phyloP scores from a whole-genome alignment of 768 basidiomycete genomes.

The Imleria badia region DNA sequence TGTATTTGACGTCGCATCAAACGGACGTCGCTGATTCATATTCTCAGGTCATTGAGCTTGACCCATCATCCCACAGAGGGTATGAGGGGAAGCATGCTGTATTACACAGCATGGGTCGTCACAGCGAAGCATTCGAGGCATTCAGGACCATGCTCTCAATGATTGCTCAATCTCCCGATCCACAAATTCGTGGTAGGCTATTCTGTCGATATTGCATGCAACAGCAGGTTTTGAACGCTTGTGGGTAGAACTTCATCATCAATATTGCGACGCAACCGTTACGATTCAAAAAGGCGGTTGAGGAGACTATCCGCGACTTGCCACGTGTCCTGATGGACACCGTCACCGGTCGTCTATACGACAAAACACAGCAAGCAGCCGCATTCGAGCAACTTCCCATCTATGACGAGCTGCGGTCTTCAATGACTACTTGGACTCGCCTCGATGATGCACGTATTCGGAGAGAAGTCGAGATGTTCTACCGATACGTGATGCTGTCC shows the following conservation, averaged over 20 bases:
- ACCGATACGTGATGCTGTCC: conserved; percentile 6
- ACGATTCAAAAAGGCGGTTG: not conserved
- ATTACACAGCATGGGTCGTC: not conserved
- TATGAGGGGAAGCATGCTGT: not conserved
- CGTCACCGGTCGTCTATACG: not conserved
- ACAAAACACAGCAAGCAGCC: not conserved
- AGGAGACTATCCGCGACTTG: not conserved
- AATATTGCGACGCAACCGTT: not conserved
- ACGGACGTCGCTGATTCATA: not conserved
- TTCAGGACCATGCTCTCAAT: not conserved
- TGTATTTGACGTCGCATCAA: not conserved
- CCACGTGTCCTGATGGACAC: conserved; percentile 7
- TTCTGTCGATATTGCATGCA: too few relatives aligned
- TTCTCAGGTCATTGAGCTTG: not conserved
- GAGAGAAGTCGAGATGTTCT: not conserved
- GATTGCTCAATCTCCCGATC: not conserved
- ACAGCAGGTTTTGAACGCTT: too few relatives aligned
- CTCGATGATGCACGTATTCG: not conserved
- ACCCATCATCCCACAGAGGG: not conserved
- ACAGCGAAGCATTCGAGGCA: not conserved
- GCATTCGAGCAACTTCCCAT: conserved; percentile 4
- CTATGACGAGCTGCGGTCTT: conserved; percentile 4
- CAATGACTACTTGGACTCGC: not conserved
- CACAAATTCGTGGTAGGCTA: not conserved
- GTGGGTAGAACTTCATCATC: not conserved